Base-by-base conservation (phyloP, 495 filamentous ascomycete genomes). In the Cercophora newfieldiana region DNA sequence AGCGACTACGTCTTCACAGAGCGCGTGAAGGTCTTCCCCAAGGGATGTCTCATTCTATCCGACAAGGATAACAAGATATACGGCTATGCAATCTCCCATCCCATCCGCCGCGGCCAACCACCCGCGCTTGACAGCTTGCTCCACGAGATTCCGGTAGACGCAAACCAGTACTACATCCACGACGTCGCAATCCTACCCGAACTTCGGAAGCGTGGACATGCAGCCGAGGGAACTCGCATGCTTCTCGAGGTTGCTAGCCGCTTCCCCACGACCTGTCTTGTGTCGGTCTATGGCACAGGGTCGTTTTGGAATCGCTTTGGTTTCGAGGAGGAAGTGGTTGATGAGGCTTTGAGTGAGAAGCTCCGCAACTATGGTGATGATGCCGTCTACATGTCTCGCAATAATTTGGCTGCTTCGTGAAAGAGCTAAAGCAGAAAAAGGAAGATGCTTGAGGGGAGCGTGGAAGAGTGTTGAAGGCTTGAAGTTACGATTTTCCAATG, bases 1-100 rank as follows among this genome's bases (percentile, higher is more conserved):
- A 67, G 68, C 26, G 57, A 65, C 8, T 25, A 26, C 3, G 69
- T 75, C 55, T 72, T 72, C n/a, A n/a, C n/a, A n/a, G n/a, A n/a
- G n/a, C n/a, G n/a, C n/a, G n/a, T n/a, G n/a, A n/a, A n/a, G n/a
- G n/a, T 73, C 64, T 64, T 57, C 53, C 62, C 62, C 8, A 19
- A 56, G 5, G 62, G 62, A 2, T 64, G 62, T 31, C 21, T 50
- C 12, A 30, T 60, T 14, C 30, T 37, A 7, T 30, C 26, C 24
- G 54, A 55, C 28, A n/a, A 16, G 8, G 29, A 12, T 6, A 47
- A 62, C 3, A n/a, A n/a, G n/a, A 25, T 62, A 49, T 49, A 62
- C 21, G 59, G 62, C 53, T 64, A 64, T 19, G 33, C 53, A 50
- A 44, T 64, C n/a, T 64, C 62, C n/a, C 53, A 57, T 22, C 62